Evolutionary conservation across 495 filamentous ascomycete genomes (phyloP).

Genomic region (Trichoderma erinaceum): DNA sequence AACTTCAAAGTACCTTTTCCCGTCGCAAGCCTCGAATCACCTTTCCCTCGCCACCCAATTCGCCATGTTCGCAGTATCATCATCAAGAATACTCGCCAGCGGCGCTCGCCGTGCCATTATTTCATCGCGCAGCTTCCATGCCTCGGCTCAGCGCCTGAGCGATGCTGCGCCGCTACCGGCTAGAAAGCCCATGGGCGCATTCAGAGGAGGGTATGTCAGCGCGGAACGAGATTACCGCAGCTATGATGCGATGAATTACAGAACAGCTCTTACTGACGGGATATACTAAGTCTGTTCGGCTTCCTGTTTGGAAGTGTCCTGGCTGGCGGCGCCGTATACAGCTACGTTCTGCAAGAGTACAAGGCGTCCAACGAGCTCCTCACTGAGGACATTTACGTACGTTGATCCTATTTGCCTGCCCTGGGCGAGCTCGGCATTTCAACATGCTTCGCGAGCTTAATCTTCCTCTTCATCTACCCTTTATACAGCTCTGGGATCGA

Average conservation of each 20-base stretch:
- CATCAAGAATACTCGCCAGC: constrained; percentile 39
- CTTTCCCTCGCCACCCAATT: neutral
- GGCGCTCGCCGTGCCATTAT: constrained; percentile 30
- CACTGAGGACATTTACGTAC: constrained; percentile 92
- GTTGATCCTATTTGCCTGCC: constrained; percentile 35
- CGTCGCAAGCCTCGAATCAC: neutral
- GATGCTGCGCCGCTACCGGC: constrained; percentile 51
- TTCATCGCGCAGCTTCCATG: constrained; percentile 36
- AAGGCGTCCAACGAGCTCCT: constrained; percentile 88
- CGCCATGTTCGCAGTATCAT: constrained; percentile 30
- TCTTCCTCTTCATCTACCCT: neutral
- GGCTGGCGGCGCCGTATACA: constrained; percentile 76
- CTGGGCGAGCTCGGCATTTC: constrained; percentile 27
- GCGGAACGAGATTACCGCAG: neutral
- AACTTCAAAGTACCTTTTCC: neutral
- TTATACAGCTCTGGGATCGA: neutral
- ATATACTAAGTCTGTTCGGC: constrained; percentile 65
- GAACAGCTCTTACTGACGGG: constrained; percentile 18
- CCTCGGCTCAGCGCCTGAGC: constrained; percentile 39
- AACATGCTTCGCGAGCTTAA: neutral
- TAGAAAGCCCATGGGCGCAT: constrained; percentile 80
- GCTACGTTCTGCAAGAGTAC: constrained; percentile 89
- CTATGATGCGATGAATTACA: constrained; percentile 2
- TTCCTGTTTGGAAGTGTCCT: constrained; percentile 83
- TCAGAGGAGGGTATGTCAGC: constrained; percentile 71